Evolutionary conservation across 1,284 basidiomycete genomes (phyloP).

Genomic region (Phlebopus sp.): DNA sequence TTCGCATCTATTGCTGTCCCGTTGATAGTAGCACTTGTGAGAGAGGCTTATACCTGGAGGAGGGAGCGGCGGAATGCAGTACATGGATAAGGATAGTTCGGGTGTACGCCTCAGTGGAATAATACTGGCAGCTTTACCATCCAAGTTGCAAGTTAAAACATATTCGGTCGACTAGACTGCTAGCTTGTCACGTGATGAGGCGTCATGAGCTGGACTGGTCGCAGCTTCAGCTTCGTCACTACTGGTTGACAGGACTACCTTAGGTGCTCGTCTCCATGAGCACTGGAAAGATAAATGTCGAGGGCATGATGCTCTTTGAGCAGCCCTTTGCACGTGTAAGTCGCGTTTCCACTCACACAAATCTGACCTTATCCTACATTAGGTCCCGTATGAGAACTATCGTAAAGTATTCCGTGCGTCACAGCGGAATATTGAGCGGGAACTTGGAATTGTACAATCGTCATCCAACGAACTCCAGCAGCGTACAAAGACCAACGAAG

Average conservation of each 20-base stretch:
- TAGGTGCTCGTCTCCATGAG: slow-evolving; percentile 33
- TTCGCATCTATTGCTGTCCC: slow-evolving; percentile 89
- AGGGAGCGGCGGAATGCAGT: slow-evolving; percentile 23
- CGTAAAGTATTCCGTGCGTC: slow-evolving; percentile 79
- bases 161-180: no score
- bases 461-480: slow-evolving; percentile 53
- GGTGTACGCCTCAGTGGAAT: slow-evolving; percentile 11
- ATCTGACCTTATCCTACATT: slow-evolving; percentile 11
- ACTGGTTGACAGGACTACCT: slow-evolving; percentile 11
- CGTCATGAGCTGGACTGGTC: neutral
- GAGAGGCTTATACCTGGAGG: slow-evolving; percentile 65
- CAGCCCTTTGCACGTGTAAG: slow-evolving; percentile 80
- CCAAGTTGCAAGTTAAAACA: slow-evolving; percentile 2
- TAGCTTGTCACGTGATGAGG: slow-evolving; percentile 25
- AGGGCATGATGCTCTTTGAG: slow-evolving; percentile 84
- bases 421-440: slow-evolving; percentile 79
- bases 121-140: slow-evolving; percentile 1
- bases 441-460: slow-evolving; percentile 60
- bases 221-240: slow-evolving; percentile 1
- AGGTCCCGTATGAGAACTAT: slow-evolving; percentile 87
- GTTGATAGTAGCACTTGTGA: slow-evolving; percentile 68
- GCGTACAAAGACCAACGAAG: slow-evolving; percentile 37
- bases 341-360: slow-evolving; percentile 10
- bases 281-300: slow-evolving; percentile 56
- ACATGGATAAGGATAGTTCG: slow-evolving; percentile 17